These are phyloP conservation scores for Neurospora pannonica DNA, from an alignment of 495 filamentous ascomycete genomes.

Conservation along the genomic window DNA sequence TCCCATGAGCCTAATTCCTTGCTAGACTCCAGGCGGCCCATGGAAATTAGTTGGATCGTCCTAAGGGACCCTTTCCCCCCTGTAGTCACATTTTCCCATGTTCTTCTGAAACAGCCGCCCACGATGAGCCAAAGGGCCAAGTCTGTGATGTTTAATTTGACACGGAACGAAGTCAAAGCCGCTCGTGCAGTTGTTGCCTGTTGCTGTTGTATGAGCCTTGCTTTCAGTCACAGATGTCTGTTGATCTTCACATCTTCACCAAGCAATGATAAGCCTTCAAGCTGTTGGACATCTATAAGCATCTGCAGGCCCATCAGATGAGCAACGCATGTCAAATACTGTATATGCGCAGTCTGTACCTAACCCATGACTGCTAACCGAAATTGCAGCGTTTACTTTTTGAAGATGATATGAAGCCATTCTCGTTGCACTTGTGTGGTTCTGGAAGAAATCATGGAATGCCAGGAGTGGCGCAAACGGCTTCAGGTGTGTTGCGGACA, in stretches of 20 bases:
- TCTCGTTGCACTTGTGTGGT: neutral
- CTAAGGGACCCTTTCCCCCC: neutral
- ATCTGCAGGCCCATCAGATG: neutral
- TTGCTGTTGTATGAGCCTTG: neutral
- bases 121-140: neutral
- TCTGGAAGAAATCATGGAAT: neutral
- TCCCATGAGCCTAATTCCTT: neutral
- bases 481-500: neutral
- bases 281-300: neutral
- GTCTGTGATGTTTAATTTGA: neutral
- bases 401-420: neutral
- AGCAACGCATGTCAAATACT: neutral
- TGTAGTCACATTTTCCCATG: neutral
- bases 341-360: neutral
- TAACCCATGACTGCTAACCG: neutral
- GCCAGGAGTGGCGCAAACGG: neutral
- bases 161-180: neutral
- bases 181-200: neutral
- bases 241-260: neutral
- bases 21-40: neutral
- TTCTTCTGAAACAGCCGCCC: neutral
- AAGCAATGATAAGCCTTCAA: neutral
- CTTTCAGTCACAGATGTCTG: neutral
- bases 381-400: neutral
- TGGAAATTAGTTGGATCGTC: neutral